Evolutionary conservation across 768 basidiomycete genomes (phyloP), one percentile per base, ranked within the genome.

Genomic region (Fomitopsis pulvina): DNA sequence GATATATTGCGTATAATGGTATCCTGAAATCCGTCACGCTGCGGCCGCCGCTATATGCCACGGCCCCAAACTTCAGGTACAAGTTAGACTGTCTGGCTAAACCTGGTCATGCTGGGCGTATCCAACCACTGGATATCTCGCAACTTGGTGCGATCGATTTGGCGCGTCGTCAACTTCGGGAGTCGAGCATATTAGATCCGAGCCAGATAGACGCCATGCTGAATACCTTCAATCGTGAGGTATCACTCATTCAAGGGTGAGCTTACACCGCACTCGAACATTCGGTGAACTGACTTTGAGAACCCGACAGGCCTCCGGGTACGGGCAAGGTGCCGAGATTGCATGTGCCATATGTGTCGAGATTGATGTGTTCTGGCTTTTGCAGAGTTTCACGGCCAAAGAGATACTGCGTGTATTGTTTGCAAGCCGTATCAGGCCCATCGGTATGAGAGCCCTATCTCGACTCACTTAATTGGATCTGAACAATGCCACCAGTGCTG

Each of bases 171-270:
- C 68, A 71, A 37, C 62, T 40, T 47, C 38, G 30, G 88, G n/a
- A 65, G 53, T 37, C 51, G 57, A 63, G 66, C 3, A 87, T 81
- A 57, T 68, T 91, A 25, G 88, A 91, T 54, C 69, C 76, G 0
- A 85, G 83, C 61, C 88, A 91, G 59, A 80, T 75, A 0, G 81
- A 86, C 48, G 81, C 87, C 1, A 68, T 90, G 2, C 61, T 91
- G 3, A 76, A 81, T 49, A 69, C 78, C 0, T 60, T 89, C 29
- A 76, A 72, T 0, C 65, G 78, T 43, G 83, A 87, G 55, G 61
- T 89, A 0, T 69, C 77, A 0, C 63, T 90, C 41, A 83, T 91
- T 32, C 86, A 90, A 66, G 88, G 87, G 82, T 86, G 47, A 40
- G 68, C 45, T 5, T 49, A 16, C 21, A 18, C 21, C 11, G 2